A percentile compares a stretch with the other conserved stretches of the same genome.
These are phyloP conservation scores for Chlorella sp. DNA, from an alignment of 139 green algal genomes.

Conservation along the genomic window DNA sequence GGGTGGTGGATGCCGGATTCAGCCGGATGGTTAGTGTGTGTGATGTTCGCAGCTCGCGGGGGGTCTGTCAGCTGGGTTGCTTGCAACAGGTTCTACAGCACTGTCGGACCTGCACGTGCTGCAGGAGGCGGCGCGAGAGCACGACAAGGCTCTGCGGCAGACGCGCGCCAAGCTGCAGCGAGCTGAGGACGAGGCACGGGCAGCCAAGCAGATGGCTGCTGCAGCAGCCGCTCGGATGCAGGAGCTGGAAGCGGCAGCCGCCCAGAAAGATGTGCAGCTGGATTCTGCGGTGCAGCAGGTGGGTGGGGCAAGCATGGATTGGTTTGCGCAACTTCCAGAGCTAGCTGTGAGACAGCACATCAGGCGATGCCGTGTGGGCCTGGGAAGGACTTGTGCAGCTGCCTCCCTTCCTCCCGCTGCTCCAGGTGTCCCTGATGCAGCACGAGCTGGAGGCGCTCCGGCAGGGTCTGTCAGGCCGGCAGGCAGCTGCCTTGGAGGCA, in stretches of 20 bases:
- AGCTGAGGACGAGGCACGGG: slow-evolving; percentile 4
- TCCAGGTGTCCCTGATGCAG: slow-evolving; percentile 31
- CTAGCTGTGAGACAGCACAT: too few species aligned
- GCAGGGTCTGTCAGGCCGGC: slow-evolving; percentile 21
- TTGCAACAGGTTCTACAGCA: background rate
- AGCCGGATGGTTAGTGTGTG: too few species aligned
- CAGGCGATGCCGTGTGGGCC: too few species aligned
- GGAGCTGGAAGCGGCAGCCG: slow-evolving; percentile 6
- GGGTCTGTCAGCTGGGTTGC: too few species aligned
- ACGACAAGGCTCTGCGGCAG: slow-evolving; percentile 34
- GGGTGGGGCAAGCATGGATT: background rate
- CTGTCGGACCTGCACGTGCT: background rate
- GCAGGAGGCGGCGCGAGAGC: slow-evolving; percentile 15
- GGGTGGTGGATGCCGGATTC: background rate
- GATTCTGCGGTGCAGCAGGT: slow-evolving; percentile 21
- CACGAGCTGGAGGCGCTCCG: slow-evolving; percentile 34
- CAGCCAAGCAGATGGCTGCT: background rate
- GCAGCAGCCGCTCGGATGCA: background rate
- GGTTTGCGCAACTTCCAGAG: too few species aligned
- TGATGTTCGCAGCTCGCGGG: background rate
- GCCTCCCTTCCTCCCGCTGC: background rate
- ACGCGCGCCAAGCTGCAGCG: slow-evolving; percentile 32
- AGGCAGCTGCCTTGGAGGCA: slow-evolving; percentile 13
- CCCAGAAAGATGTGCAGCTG: slow-evolving; percentile 36
- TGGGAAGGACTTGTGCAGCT: too few species aligned